Evolutionary conservation across 2,329 filamentous ascomycete genomes (phyloP).

Genomic region (Pseudophaeomoniella oleicola): DNA sequence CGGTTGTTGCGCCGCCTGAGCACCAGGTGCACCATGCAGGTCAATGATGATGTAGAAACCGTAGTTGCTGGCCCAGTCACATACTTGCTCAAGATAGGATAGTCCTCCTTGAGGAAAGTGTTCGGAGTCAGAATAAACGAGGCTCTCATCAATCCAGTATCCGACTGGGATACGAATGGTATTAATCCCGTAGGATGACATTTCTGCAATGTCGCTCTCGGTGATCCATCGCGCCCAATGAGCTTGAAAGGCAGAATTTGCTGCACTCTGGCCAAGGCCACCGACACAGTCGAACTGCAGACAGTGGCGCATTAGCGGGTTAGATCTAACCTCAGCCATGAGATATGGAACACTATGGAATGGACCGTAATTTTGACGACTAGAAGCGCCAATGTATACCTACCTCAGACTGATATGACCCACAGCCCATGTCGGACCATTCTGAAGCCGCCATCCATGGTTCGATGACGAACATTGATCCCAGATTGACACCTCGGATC

Average conservation of each 20-base stretch:
- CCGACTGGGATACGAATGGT: conserved; percentile 40
- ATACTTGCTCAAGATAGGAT: conserved; percentile 31
- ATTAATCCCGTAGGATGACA: conserved; percentile 36
- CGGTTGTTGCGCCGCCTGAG: conserved; percentile 30
- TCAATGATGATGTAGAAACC: conserved; percentile 41
- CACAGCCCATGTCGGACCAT: conserved; percentile 36
- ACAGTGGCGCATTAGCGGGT: too few species aligned
- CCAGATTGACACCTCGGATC: conserved; percentile 42
- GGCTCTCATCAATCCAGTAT: conserved; percentile 39
- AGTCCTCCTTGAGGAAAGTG: conserved; percentile 36
- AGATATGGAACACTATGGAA: too few species aligned
- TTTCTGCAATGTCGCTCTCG: conserved; percentile 32
- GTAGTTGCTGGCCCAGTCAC: conserved; percentile 32
- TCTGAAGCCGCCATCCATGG: conserved; percentile 35
- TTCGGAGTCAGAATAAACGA: conserved; percentile 33
- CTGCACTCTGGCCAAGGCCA: conserved; percentile 29
- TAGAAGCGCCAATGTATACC: too few species aligned
- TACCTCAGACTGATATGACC: conserved; percentile 26
- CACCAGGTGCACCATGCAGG: conserved; percentile 36
- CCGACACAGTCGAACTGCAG: conserved; percentile 40
- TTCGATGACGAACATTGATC: conserved; percentile 37
- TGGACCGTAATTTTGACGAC: too few species aligned
- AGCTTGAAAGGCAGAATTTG: conserved; percentile 31
- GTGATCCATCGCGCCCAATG: conserved; percentile 40
- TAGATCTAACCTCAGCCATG: too few species aligned